Percentiles rank a stretch among this genome's conserved stretches.
Conservation (phyloP, 371 early-diverging fungal species). For the Mucor circinelloides region DNA sequence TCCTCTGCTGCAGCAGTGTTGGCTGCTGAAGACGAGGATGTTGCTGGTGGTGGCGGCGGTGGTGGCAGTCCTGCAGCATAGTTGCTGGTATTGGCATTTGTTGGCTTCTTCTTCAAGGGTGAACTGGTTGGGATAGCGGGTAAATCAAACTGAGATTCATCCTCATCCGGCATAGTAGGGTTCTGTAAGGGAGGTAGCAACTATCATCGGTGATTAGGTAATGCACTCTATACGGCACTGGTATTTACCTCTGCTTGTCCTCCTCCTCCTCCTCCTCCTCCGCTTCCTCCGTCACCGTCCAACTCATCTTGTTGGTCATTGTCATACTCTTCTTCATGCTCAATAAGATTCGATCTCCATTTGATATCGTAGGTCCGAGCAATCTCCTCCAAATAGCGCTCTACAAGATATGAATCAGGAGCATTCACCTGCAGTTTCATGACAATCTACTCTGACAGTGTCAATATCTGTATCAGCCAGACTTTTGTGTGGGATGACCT, state of each 20-base stretch:
- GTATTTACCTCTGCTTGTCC: slow-evolving; percentile 16
- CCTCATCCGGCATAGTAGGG: background rate
- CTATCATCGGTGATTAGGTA: background rate
- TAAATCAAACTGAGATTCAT: slow-evolving; percentile 27
- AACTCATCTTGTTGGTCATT: slow-evolving; percentile 18
- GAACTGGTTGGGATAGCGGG: slow-evolving; percentile 42
- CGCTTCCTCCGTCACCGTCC: background rate
- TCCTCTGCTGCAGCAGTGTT: slow-evolving; percentile 15
- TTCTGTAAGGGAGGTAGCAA: slow-evolving; percentile 25
- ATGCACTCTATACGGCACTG: background rate
- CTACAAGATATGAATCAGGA: slow-evolving; percentile 80
- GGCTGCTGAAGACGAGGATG: too few species aligned
- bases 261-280: slow-evolving; percentile 22
- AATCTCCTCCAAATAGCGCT: slow-evolving; percentile 88
- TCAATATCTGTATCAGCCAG: background rate
- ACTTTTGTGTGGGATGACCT: background rate
- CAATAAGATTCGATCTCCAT: slow-evolving; percentile 65
- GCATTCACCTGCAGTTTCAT: slow-evolving; percentile 78
- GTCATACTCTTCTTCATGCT: slow-evolving; percentile 26
- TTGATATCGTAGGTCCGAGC: slow-evolving; percentile 78
- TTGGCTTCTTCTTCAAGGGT: slow-evolving; percentile 24
- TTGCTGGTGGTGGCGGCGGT: background rate
- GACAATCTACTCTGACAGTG: slow-evolving; percentile 60
- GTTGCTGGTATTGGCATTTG: background rate
- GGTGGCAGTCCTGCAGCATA: background rate